Evolutionary conservation across 371 early-diverging fungal genomes (phyloP).

Genomic region (Mortierella sp.): DNA sequence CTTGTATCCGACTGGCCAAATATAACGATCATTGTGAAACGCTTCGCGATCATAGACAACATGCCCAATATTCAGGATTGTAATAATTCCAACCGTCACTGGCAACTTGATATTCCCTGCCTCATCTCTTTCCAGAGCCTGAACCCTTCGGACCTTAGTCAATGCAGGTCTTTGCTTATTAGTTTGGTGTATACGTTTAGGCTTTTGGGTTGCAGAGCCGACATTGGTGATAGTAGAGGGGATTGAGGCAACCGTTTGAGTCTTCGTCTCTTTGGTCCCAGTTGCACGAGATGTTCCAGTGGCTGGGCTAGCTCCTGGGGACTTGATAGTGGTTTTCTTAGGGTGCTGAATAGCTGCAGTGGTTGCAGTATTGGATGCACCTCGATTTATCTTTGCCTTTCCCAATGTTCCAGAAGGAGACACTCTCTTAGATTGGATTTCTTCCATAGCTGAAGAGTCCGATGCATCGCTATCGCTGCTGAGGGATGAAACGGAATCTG

Average conservation of each 20-base stretch:
- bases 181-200: conserved; percentile 65
- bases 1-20: conserved; percentile 92
- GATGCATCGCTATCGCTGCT: conserved; percentile 38
- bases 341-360: conserved; percentile 5
- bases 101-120: conserved; percentile 84
- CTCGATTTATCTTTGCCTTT: conserved; percentile 1
- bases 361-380: not conserved
- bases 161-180: conserved; percentile 61
- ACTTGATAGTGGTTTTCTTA: conserved; percentile 11
- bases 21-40: conserved; percentile 93
- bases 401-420: conserved; percentile 1
- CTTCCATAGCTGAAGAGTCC: conserved; percentile 26
- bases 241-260: not conserved
- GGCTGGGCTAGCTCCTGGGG: not conserved
- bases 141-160: conserved; percentile 58
- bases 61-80: conserved; percentile 79
- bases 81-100: conserved; percentile 85
- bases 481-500: conserved; percentile 19
- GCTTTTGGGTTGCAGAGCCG: conserved; percentile 52
- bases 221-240: conserved; percentile 46
- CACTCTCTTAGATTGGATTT: conserved; percentile 2
- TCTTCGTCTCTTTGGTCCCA: conserved; percentile 13
- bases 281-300: conserved; percentile 1
- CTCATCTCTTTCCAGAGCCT: conserved; percentile 76
- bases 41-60: conserved; percentile 85